phyloP scores from a whole-genome alignment of 768 basidiomycete genomes.

The Pulveroboletus sp. region DNA sequence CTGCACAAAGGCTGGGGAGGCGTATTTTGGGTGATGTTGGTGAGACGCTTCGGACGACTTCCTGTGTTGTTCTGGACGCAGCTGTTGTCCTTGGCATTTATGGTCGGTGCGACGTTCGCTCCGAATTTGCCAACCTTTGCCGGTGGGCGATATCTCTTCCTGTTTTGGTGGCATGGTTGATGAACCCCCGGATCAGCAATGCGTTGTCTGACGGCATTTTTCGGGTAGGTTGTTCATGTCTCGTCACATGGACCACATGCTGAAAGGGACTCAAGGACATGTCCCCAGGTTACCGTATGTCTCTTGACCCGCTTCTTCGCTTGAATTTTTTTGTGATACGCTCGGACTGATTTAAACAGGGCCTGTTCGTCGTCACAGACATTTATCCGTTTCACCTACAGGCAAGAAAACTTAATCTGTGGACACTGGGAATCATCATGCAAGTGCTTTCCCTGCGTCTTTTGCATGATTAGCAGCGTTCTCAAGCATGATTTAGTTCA shows the following conservation, averaged over 20 bases:
- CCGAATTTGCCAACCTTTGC: slow-evolving; percentile 46
- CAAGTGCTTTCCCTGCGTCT: slow-evolving; percentile 42
- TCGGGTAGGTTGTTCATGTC: slow-evolving; percentile 20
- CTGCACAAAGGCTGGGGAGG: slow-evolving; percentile 27
- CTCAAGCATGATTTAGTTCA: slow-evolving; percentile 28
- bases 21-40: slow-evolving; percentile 27
- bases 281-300: slow-evolving; percentile 47
- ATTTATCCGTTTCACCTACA: slow-evolving; percentile 54
- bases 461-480: slow-evolving; percentile 18
- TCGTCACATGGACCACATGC: background rate
- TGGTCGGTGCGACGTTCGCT: slow-evolving; percentile 49
- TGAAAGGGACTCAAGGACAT: slow-evolving; percentile 33
- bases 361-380: slow-evolving; percentile 45
- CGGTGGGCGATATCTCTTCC: slow-evolving; percentile 25
- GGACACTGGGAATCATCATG: slow-evolving; percentile 51
- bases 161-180: background rate
- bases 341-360: slow-evolving; percentile 21
- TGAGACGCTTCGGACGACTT: slow-evolving; percentile 29
- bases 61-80: slow-evolving; percentile 33
- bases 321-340: background rate
- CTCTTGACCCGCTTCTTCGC: background rate
- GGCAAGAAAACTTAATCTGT: slow-evolving; percentile 47
- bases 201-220: slow-evolving; percentile 32
- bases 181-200: slow-evolving; percentile 17
- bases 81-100: slow-evolving; percentile 43